Percentiles rank a stretch among this genome's conserved stretches.
Evolutionary conservation across 495 filamentous ascomycete species (phyloP).

Genomic region (Neurospora sp.): DNA sequence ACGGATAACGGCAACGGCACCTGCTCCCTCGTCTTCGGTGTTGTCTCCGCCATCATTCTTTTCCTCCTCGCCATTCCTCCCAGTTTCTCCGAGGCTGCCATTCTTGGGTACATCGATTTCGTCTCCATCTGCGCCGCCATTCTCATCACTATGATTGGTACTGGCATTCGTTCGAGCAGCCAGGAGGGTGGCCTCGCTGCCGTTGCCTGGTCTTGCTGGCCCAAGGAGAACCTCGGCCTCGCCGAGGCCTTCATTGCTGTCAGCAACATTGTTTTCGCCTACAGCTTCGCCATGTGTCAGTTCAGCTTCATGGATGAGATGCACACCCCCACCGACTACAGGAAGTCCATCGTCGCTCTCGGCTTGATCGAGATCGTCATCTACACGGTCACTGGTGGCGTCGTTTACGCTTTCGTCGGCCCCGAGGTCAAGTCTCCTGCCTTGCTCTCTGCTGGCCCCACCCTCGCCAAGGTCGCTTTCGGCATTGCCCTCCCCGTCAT

Average conservation of each 20-base stretch:
- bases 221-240: slow-evolving; percentile 27
- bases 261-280: slow-evolving; percentile 68
- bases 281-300: slow-evolving; percentile 58
- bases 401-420: slow-evolving; percentile 71
- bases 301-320: slow-evolving; percentile 74
- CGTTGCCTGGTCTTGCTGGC: slow-evolving; percentile 33
- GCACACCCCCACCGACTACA: slow-evolving; percentile 54
- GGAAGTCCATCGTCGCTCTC: slow-evolving; percentile 55
- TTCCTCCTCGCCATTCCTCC: slow-evolving; percentile 53
- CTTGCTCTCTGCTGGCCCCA: slow-evolving; percentile 49
- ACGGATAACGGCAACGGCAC: slow-evolving; percentile 51
- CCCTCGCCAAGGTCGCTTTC: slow-evolving; percentile 63
- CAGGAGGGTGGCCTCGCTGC: slow-evolving; percentile 20
- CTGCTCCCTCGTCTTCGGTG: slow-evolving; percentile 58
- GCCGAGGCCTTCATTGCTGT: slow-evolving; percentile 50
- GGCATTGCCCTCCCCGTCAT: slow-evolving; percentile 75
- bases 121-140: slow-evolving; percentile 55
- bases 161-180: slow-evolving; percentile 40
- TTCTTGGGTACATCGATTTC: slow-evolving; percentile 51
- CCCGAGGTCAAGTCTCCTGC: slow-evolving; percentile 56
- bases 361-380: slow-evolving; percentile 55
- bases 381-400: slow-evolving; percentile 55
- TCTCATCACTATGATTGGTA: slow-evolving; percentile 57
- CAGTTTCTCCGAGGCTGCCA: slow-evolving; percentile 44
- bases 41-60: slow-evolving; percentile 54